Base-by-base conservation (phyloP, 202 grass and related monocot genomes). In the Carex arenaria region DNA sequence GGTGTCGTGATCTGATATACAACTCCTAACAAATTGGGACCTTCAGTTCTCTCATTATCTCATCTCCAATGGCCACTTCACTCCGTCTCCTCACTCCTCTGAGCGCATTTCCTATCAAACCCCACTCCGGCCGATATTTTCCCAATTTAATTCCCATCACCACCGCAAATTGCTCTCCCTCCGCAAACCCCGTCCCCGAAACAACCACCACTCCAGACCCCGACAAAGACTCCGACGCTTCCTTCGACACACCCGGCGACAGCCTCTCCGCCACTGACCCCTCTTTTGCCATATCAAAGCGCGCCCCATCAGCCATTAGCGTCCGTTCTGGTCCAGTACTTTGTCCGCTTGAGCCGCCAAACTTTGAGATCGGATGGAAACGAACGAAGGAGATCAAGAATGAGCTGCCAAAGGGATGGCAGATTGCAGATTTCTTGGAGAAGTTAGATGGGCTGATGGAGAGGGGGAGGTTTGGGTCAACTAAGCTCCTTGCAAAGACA, bases 331-430 rank as follows among this genome's bases (percentile, higher is more conserved):
- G 66, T 18, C 82, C 89, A 52, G 82, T 85, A 59, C 78, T 98
- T 64, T 86, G 87, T 55, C 92, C 86, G 61, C 84, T 68, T 71
- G 92, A 98, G 85, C 89, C 90, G 51, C 95, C 92, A 7, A 93
- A 98, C 85, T 98, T 85, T 80, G 95, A 98, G 72, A 91, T 98
- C 42, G 95, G 95, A 75, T 98, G 95, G 95, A 98, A 95, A 72
- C 89, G 90, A 64, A 98, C 89, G 1, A 98, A 95, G 86, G 9
- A 87, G 45, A 85, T 95, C 60, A 87, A 91, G 12, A 82, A 64
- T 66, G 95, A 94, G 90, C 94, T 89, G 87, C 95, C 95, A n/a
- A 89, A 85, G 61, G 95, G 92, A 10, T 98, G 95, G 92, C 85
- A 84, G 57, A 85, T 97, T 87, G 91, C 91, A 15, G 87, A 97